Base-by-base conservation (phyloP, 2,329 filamentous ascomycete genomes). In the Alternaria sp. region DNA sequence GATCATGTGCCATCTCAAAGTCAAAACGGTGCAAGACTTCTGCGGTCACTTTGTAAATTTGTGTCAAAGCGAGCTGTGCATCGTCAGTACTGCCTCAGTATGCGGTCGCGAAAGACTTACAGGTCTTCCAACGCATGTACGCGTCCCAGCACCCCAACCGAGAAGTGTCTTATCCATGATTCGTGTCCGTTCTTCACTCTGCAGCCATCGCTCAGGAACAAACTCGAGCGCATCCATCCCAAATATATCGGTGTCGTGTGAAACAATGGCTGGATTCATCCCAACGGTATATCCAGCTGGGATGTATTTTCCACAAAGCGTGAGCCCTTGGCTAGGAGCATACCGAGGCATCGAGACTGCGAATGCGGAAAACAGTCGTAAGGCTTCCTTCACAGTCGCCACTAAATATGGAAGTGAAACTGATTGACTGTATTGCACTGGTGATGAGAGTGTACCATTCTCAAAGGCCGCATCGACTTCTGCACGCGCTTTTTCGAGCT, bases 341-440 rank as follows among this genome's bases (percentile, higher is more conserved):
- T 93, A 81, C 53, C 91, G 84, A 75, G 93, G 90, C 41, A 93
- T 80, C 0, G 88, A 86, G 8, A 92, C 79, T 0, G 90, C 90
- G 0, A 88, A 84, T 0, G 90, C 88, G 0, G 90, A 90, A 72
- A 92, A 89, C 66, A 92, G 73, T 7, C 90, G 85, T 77, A 93
- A 90, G 4, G 88, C 85, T 75, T 95, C 91, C 71, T 93, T 90
- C 67, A 94, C 84, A 53, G 87, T 88, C 3, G 90, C 90, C 68
- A 91, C 88, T 2, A 94, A 84, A 72, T 93, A 94, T 0, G 86
- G 85, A 5, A 94, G 81, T 51, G 84, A 84, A 73, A 90, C 87
- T 46, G 82, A 83, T 73, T 92, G 63, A 7, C 33, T 39, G 26
- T 69, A 62, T 24, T 55, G 59, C 6, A 68, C 40, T 13, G 58